Evolutionary conservation across 768 basidiomycete genomes (phyloP), one percentile per base, ranked within the genome.

Genomic region (Macrocybe gigantea): DNA sequence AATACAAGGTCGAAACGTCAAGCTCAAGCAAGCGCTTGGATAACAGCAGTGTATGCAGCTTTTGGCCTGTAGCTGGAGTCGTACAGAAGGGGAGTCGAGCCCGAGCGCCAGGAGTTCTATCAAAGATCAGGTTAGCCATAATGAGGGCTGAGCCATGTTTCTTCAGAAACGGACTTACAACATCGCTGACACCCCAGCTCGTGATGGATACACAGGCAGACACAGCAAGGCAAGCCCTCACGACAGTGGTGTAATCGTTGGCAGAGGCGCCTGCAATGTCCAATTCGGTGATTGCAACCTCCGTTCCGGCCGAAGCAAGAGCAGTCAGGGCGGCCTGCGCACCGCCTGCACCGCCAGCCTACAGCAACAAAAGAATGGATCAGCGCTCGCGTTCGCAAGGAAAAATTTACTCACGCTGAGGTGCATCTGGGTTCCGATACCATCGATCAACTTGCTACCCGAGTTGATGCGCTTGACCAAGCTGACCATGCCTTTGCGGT

Each of bases 381-480:
- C 11, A 29, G 30, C 29, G 40, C 35, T 9, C 12, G 14, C 38
- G 5, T n/a, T 4, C 36, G 14, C 36, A 38, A 38, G 36, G 5
- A 10, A 7, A 22, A 10, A 14, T 22, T 30, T 9, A 60, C 63
- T 14, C 51, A 66, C 63, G 47, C 48, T 56, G 11, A 75, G 56
- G 53, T 77, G 75, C 55, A 65, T 65, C 51, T 76, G 74, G 8
- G 75, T 71, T 41, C 75, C 75, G 52, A 77, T 69, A 51, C 73
- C 75, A 48, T 78, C 74, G 56, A 78, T 74, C 44, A 71, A 55
- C 49, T 67, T 64, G 33, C 62, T 59, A 36, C 56, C 60, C 39
- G 65, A 54, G 59, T 75, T 77, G 53, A 71, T 55, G 15, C 67
- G 56, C 49, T 70, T 71, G 48, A 75, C 68, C 32, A 77, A 62